phyloP scores from a whole-genome alignment of 805 yeast genomes.

The Starmerella potacharoeniae region DNA sequence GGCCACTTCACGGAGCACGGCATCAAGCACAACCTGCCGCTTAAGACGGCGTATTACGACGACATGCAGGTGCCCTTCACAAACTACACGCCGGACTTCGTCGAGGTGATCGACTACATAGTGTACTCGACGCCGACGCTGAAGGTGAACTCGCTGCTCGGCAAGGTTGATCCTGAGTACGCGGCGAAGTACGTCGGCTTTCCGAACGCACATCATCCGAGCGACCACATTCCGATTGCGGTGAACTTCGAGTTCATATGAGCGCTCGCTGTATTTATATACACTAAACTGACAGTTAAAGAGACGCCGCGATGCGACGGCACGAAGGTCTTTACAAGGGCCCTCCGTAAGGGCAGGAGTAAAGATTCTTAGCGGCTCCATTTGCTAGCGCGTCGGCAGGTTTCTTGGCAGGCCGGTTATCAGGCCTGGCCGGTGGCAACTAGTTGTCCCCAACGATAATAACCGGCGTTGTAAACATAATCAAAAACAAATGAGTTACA shows the following conservation, averaged over 20 bases:
- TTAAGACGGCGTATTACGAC: conserved; percentile 73
- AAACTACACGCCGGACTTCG: conserved; percentile 85
- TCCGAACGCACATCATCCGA: conserved; percentile 88
- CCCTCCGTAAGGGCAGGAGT: too few species aligned
- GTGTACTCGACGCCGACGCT: conserved; percentile 84
- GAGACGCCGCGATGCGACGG: neutral
- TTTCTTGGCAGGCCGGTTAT: too few species aligned
- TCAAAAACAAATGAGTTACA: too few species aligned
- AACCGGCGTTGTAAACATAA: too few species aligned
- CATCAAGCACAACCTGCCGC: conserved; percentile 64
- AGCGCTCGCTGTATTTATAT: neutral
- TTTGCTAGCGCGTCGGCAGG: too few species aligned
- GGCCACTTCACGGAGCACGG: conserved; percentile 88
- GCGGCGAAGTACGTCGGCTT: conserved; percentile 71
- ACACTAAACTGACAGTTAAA: neutral
- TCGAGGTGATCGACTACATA: conserved; percentile 86
- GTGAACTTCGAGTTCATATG: conserved; percentile 56
- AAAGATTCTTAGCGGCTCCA: too few species aligned
- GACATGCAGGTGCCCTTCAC: conserved; percentile 91
- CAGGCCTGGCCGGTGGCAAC: too few species aligned
- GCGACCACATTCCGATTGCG: conserved; percentile 86
- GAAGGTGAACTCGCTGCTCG: conserved; percentile 74
- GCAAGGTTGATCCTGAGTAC: conserved; percentile 71
- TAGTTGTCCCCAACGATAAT: too few species aligned
- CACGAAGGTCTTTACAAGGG: too few species aligned